Percentiles rank a stretch among this genome's conserved stretches.
phyloP scores from a whole-genome alignment of 768 basidiomycete genomes.

The Pleurotus cornucopiae region DNA sequence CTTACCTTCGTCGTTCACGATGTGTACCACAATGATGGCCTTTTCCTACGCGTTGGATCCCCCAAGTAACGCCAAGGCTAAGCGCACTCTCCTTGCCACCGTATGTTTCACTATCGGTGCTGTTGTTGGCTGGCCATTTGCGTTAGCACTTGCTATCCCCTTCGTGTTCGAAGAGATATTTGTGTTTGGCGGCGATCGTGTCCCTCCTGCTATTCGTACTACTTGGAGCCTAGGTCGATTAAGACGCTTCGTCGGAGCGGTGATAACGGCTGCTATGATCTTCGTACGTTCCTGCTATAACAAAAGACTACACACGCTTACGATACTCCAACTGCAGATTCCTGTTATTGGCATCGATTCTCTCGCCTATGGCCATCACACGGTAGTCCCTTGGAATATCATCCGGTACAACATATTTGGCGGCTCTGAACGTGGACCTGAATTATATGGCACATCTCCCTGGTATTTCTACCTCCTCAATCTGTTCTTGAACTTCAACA shows the following conservation, averaged over 20 bases:
- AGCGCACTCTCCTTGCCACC: slow-evolving; percentile 62
- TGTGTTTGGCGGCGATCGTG: slow-evolving; percentile 64
- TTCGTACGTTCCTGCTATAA: slow-evolving; percentile 41
- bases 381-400: slow-evolving; percentile 90
- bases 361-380: slow-evolving; percentile 75
- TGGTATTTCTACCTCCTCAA: slow-evolving; percentile 85
- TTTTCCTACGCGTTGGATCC: slow-evolving; percentile 65
- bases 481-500: slow-evolving; percentile 92
- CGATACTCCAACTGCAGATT: slow-evolving; percentile 44
- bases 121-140: slow-evolving; percentile 95
- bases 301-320: neutral
- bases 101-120: slow-evolving; percentile 75
- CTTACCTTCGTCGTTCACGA: slow-evolving; percentile 91
- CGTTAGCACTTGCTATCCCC: slow-evolving; percentile 82
- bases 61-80: slow-evolving; percentile 45
- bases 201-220: slow-evolving; percentile 35
- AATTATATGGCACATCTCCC: slow-evolving; percentile 89
- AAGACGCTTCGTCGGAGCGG: slow-evolving; percentile 50
- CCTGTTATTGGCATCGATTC: slow-evolving; percentile 85
- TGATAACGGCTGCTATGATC: slow-evolving; percentile 52
- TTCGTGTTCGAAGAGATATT: slow-evolving; percentile 91
- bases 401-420: slow-evolving; percentile 91
- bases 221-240: slow-evolving; percentile 64
- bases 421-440: slow-evolving; percentile 73
- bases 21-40: slow-evolving; percentile 84